Conservation (phyloP, 2,329 filamentous ascomycete species). For the Monilinia fructicola region DNA sequence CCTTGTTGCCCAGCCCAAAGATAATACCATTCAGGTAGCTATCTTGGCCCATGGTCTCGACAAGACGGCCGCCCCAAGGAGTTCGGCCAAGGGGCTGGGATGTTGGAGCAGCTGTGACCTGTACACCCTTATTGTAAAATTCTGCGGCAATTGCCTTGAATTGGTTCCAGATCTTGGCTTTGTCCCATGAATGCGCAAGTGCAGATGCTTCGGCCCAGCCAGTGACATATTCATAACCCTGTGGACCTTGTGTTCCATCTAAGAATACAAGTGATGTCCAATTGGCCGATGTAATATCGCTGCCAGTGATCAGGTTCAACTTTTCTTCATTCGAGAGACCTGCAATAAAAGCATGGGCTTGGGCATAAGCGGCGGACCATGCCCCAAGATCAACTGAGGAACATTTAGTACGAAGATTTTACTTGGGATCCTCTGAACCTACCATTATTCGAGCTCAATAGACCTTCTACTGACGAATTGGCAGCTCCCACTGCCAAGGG, state of each 20-base stretch:
- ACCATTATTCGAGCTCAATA: slow-evolving; percentile 2
- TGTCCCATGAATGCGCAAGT: slow-evolving; percentile 28
- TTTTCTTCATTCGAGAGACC: slow-evolving; percentile 47
- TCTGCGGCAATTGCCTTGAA: slow-evolving; percentile 28
- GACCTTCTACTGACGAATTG: background rate
- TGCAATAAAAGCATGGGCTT: slow-evolving; percentile 44
- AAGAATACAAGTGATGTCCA: slow-evolving; percentile 28
- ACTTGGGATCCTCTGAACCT: background rate
- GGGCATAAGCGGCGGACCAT: slow-evolving; percentile 42
- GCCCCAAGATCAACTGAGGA: slow-evolving; percentile 33
- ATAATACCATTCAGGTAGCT: slow-evolving; percentile 31
- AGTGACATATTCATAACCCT: slow-evolving; percentile 29
- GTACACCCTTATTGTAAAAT: slow-evolving; percentile 29
- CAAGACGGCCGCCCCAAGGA: slow-evolving; percentile 28
- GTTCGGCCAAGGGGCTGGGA: slow-evolving; percentile 28
- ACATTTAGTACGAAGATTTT: background rate
- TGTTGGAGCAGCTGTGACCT: slow-evolving; percentile 26
- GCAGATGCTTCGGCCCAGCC: slow-evolving; percentile 27
- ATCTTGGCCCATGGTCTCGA: slow-evolving; percentile 28
- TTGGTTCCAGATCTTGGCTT: slow-evolving; percentile 25
- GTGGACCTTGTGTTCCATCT: slow-evolving; percentile 26
- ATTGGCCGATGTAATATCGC: slow-evolving; percentile 25
- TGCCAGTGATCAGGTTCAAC: slow-evolving; percentile 43
- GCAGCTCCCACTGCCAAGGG: slow-evolving; percentile 2
- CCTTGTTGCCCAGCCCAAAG: slow-evolving; percentile 27